Base-by-base conservation (phyloP, 495 filamentous ascomycete species). In the Daldinia loculata region DNA sequence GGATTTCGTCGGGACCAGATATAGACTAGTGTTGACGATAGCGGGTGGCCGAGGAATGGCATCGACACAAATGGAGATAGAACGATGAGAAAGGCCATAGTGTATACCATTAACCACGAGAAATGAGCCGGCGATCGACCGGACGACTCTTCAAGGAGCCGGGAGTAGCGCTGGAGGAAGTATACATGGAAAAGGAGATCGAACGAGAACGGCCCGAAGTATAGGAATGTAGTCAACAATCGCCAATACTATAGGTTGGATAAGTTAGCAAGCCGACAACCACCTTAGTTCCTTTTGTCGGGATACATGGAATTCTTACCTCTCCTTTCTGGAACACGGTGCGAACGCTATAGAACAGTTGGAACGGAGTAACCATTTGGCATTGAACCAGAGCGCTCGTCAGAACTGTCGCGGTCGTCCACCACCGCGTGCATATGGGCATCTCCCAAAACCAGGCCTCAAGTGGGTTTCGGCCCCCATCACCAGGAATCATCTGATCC, bases 361-460 rank as follows among this genome's bases (percentile, higher is more conserved):
- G 93, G 78, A 96, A 97, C 51, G 93, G 93, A 2, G 89, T 93
- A 67, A 98, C 81, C 75, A 98, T 89, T 75, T 94, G 86, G 80
- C 94, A 98, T 78, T 99, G 96, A 4, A 98, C 93, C 58, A 98
- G 84, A 4, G 93, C 89, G 72, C 92, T 94, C n/a, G 90, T 95
- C 52, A 90, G 84, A 15, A 98, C 90, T 0, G 93, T 96, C 41
- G 94, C 94, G 5, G 92, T 94, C 14, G 96, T 99, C 95, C 95
- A 99, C 88, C 91, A 95, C 53, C 95, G 83, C 27, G 96, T 98
- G 75, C 94, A 95, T 24, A 94, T 89, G 2, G 96, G 95, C 91
- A 98, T 97, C 80, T 98, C 95, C 80, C 90, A 97, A 82, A 97
- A 97, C 95, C 95, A 98, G 76, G 94, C 91, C 80, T 97, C 94